Evolutionary conservation across 305 asterid species (phyloP).

Genomic region (Caryopteris hybrid): DNA sequence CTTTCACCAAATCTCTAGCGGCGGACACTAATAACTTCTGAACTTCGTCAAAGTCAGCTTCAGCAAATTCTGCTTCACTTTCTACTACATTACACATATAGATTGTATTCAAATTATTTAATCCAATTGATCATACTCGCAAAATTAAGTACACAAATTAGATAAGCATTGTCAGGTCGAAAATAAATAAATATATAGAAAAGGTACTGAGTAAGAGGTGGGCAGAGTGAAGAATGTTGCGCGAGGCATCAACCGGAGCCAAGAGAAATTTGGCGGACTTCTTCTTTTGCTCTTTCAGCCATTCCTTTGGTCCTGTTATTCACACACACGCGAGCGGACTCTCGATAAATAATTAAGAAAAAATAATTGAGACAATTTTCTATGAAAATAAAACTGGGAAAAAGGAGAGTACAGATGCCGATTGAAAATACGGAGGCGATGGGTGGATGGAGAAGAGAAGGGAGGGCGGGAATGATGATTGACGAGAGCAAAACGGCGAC

Average conservation of each 20-base stretch:
- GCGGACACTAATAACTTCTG: conserved; percentile 59
- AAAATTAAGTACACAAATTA: not conserved
- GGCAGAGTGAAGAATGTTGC: conserved; percentile 66
- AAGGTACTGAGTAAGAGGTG: conserved; percentile 47
- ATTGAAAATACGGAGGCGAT: conserved; percentile 53
- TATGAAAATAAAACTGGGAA: not conserved
- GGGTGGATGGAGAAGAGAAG: too few species aligned
- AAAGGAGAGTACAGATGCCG: conserved; percentile 52
- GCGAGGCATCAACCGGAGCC: conserved; percentile 93
- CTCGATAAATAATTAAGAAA: not conserved
- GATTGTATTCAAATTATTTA: conserved; percentile 23
- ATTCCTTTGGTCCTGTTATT: conserved; percentile 96
- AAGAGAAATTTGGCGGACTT: conserved; percentile 69
- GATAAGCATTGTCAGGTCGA: not conserved
- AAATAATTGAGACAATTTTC: not conserved
- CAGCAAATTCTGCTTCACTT: conserved; percentile 42
- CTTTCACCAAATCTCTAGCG: conserved; percentile 84
- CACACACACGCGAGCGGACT: conserved; percentile 3
- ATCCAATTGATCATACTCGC: not conserved
- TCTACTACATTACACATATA: conserved; percentile 38
- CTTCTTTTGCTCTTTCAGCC: conserved; percentile 95
- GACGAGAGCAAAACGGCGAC: conserved; percentile 53
- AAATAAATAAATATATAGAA: too few species aligned
- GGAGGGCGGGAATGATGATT: conserved; percentile 35
- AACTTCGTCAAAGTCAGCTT: conserved; percentile 50